phyloP scores from a whole-genome alignment of 345 rosid genomes.

The Populus nigra region DNA sequence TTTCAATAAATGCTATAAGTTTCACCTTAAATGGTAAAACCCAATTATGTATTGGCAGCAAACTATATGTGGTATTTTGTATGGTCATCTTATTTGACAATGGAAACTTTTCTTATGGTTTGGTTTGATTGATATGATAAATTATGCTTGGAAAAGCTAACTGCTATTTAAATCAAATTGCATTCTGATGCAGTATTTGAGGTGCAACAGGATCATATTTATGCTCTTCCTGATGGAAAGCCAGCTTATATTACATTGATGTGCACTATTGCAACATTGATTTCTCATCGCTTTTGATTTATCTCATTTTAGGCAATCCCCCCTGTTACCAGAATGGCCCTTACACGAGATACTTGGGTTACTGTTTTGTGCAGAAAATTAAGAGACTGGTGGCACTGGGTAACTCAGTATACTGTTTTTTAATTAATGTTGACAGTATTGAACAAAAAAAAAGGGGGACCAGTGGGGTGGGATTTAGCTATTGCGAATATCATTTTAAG shows the following conservation, averaged over 20 bases:
- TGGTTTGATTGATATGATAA: background rate
- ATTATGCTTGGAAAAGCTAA: background rate
- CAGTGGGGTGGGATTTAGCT: background rate
- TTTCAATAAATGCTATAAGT: background rate
- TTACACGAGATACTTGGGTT: slow-evolving; percentile 96
- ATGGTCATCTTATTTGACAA: background rate
- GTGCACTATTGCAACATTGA: background rate
- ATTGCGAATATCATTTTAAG: slow-evolving; percentile 20
- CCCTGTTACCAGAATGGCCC: slow-evolving; percentile 91
- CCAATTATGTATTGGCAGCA: background rate
- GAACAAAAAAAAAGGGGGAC: background rate
- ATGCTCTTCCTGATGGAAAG: background rate
- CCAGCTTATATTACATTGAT: background rate
- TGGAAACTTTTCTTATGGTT: background rate
- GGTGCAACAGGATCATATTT: background rate
- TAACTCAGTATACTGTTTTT: slow-evolving; percentile 37
- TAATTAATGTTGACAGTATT: slow-evolving; percentile 16
- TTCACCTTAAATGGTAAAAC: background rate
- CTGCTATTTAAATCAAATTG: background rate
- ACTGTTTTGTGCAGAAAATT: slow-evolving; percentile 95
- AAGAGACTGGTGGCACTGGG: slow-evolving; percentile 99
- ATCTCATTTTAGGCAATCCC: slow-evolving; percentile 66
- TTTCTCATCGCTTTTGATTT: slow-evolving; percentile 4
- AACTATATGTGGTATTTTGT: background rate
- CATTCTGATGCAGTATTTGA: background rate